Base-by-base conservation (phyloP, 495 filamentous ascomycete genomes). In the Penicillium turbatum region DNA sequence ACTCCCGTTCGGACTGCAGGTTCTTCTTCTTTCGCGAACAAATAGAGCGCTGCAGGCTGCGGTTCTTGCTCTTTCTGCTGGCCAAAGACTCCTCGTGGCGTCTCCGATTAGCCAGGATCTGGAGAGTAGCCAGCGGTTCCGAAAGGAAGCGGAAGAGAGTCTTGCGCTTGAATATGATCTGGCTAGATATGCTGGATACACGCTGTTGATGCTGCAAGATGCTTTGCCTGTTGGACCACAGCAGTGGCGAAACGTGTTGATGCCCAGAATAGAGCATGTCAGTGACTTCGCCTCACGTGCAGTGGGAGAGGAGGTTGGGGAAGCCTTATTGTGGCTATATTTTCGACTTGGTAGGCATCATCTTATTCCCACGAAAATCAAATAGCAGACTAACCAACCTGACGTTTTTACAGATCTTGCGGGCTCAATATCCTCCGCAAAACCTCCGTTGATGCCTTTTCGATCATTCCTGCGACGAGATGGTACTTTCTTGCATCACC, bases 271-370 rank as follows among this genome's bases (percentile, higher is more conserved):
- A 12, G 47, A 61, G 10, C 4, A 48, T 1, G n/a, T 26, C 17
- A 46, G 36, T 31, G 43, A 48, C 12, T 44, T 59, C 6, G 9
- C 55, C 0, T 45, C 39, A 8, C 53, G 53, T 10, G 13, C 15
- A 1, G 24, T 31, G 17, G 32, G 38, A 13, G 52, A 61, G 10
- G 60, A 59, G 3, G 52, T 64, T 16, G 61, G 61, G 5, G 57
- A 64, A 13, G 52, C 57, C 7, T 39, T 61, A 9, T 59, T 66
- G 11, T 66, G 63, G 63, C 35, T 66, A 24, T 47, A 59, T 41
- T 59, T 66, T 32, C 29, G 57, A 39, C 32, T 66, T 12, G 63
- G 61, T 64, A 47, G 21, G 54, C 21, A 24, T 24, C 21, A 31
- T 0, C 3, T 37, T 12, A 13, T 4, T 19, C n/a, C 10, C 2